Conservation (phyloP, 371 early-diverging fungal genomes). For the Capillidium heterosporum region DNA sequence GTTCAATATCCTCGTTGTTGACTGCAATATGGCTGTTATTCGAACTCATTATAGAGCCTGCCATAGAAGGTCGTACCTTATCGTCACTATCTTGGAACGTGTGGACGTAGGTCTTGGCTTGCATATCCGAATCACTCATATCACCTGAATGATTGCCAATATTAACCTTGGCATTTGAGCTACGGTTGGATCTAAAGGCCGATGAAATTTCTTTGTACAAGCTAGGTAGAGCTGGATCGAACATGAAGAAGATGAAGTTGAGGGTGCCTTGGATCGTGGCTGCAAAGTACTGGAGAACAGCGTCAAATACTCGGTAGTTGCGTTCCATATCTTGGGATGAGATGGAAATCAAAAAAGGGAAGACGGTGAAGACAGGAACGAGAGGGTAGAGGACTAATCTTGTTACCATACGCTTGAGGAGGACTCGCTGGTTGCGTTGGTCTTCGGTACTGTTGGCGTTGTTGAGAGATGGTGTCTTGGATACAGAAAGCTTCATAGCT, state of each 20-base stretch:
- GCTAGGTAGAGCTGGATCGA: conserved; percentile 4
- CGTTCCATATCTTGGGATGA: background rate
- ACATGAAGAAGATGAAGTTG: conserved; percentile 5
- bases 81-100: no score
- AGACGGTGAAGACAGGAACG: background rate
- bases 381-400: background rate
- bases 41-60: no score
- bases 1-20: no score
- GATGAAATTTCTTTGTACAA: no score
- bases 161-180: no score
- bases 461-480: background rate
- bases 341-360: background rate
- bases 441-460: background rate
- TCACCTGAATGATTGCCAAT: no score
- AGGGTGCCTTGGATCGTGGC: background rate
- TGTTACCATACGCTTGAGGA: background rate
- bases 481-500: background rate
- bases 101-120: no score
- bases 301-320: background rate
- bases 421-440: background rate
- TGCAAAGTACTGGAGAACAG: background rate
- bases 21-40: no score
- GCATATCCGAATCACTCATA: no score
- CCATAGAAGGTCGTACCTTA: no score
- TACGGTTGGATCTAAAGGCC: no score